Percentiles rank a stretch among this genome's conserved stretches.
phyloP scores from a whole-genome alignment of 208 protist species.

The Acanthamoeba castellanii region DNA sequence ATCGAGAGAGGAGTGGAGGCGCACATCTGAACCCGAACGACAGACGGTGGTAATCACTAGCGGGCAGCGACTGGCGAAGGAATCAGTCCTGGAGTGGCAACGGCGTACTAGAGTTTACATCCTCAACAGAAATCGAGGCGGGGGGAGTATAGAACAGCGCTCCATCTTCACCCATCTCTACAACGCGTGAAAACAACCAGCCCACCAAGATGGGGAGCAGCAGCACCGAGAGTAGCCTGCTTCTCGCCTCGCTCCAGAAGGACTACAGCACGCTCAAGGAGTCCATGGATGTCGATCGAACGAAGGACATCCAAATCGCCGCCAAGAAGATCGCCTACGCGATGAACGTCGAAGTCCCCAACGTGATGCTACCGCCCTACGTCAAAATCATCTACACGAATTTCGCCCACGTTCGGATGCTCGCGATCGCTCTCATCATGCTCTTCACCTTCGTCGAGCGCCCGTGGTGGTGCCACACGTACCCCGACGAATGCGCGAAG shows the following conservation, averaged over 20 bases:
- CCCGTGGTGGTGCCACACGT: conserved; percentile 23
- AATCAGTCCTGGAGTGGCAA: conserved; percentile 1
- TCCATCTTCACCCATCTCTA: neutral
- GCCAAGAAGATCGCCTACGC: conserved; percentile 39
- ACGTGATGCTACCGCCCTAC: conserved; percentile 24
- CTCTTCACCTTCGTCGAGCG: conserved; percentile 33
- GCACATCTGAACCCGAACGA: no score
- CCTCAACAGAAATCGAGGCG: conserved; percentile 64
- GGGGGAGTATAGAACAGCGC: conserved; percentile 33
- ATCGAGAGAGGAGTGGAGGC: no score
- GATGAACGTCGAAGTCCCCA: conserved; percentile 46
- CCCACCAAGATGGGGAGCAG: neutral
- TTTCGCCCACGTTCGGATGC: neutral
- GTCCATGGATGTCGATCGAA: neutral
- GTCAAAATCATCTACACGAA: conserved; percentile 59
- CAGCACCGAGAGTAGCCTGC: neutral
- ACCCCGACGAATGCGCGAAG: neutral
- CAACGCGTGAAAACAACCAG: neutral
- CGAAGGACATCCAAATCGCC: conserved; percentile 11
- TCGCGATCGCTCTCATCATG: conserved; percentile 36
- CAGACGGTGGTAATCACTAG: neutral
- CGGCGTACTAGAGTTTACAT: conserved; percentile 39
- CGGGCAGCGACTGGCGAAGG: neutral
- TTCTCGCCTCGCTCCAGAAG: conserved; percentile 12
- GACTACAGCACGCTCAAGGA: conserved; percentile 48